Conservation (phyloP, 345 rosid species). For the Salix exigua region DNA sequence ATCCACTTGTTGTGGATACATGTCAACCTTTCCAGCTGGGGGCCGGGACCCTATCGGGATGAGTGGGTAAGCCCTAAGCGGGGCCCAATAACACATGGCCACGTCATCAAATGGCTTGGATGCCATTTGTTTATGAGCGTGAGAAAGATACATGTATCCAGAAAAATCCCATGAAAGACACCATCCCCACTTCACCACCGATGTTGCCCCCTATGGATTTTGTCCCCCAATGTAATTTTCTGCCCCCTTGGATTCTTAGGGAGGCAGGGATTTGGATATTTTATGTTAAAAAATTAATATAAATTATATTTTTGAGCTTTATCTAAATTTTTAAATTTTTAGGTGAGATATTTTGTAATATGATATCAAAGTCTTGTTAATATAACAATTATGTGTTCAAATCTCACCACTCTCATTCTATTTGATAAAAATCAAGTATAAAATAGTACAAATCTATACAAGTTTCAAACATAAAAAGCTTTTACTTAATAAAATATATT, state of each 20-base stretch:
- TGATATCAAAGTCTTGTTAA: fast-evolving
- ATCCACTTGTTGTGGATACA: conserved; percentile 8
- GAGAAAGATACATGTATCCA: neutral
- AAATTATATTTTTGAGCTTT: too few relatives aligned
- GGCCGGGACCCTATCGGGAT: neutral
- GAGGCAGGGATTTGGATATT: too few relatives aligned
- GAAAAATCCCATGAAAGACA: neutral
- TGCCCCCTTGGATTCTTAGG: too few relatives aligned
- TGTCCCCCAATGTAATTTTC: neutral
- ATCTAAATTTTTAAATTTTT: too few relatives aligned
- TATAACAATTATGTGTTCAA: fast-evolving
- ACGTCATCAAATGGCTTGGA: conserved; percentile 14
- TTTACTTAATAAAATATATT: too few relatives aligned
- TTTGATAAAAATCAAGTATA: too few relatives aligned
- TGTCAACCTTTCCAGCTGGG: conserved; percentile 30
- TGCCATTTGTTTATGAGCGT: neutral
- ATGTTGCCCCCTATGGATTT: neutral
- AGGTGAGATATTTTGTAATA: too few relatives aligned
- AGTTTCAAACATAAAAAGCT: too few relatives aligned
- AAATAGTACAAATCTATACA: too few relatives aligned
- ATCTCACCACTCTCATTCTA: fast-evolving
- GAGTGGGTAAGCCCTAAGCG: conserved; percentile 2
- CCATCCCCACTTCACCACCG: neutral
- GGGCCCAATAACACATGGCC: conserved; percentile 44
- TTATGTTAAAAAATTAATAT: too few relatives aligned